Percentiles rank a stretch among this genome's conserved stretches.
Evolutionary conservation across 2,329 filamentous ascomycete genomes (phyloP).

Genomic region (Fusarium foetens): DNA sequence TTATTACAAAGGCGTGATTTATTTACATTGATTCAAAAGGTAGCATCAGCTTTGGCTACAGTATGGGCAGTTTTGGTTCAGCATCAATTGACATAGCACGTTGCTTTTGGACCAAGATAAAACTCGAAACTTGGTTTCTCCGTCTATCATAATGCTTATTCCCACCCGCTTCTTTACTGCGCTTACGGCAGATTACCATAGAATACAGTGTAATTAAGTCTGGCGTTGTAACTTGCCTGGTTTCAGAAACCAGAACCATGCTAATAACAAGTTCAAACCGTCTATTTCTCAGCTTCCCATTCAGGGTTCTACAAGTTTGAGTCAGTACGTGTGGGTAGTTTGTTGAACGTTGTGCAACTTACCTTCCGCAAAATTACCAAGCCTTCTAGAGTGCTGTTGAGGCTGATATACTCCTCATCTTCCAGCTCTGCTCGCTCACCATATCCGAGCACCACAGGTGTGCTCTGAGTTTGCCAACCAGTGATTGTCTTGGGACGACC

Average conservation of each 20-base stretch:
- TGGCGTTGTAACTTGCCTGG: conserved; percentile 36
- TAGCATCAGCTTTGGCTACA: background rate
- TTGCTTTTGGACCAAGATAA: conserved; percentile 19
- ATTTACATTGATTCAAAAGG: background rate
- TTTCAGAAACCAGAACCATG: conserved; percentile 29
- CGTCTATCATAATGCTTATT: conserved; percentile 44
- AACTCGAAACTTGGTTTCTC: conserved; percentile 38
- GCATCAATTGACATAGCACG: background rate
- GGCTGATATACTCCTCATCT: conserved; percentile 94
- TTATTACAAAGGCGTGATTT: conserved; percentile 11
- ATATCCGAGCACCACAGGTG: conserved; percentile 93
- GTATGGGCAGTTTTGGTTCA: background rate
- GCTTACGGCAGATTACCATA: conserved; percentile 46
- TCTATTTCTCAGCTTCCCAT: conserved; percentile 54
- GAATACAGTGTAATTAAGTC: conserved; percentile 48
- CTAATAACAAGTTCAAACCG: conserved; percentile 29
- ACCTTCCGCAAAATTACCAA: conserved; percentile 98
- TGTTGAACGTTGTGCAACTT: conserved; percentile 47
- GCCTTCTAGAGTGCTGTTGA: conserved; percentile 92
- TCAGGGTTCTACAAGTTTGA: conserved; percentile 50
- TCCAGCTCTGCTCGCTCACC: conserved; percentile 96
- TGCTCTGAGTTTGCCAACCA: conserved; percentile 99
- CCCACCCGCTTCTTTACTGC: conserved; percentile 36
- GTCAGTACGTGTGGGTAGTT: conserved; percentile 23
- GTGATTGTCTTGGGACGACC: conserved; percentile 99